Base-by-base conservation (phyloP, 2,329 filamentous ascomycete genomes). In the Cladosporium sp. region DNA sequence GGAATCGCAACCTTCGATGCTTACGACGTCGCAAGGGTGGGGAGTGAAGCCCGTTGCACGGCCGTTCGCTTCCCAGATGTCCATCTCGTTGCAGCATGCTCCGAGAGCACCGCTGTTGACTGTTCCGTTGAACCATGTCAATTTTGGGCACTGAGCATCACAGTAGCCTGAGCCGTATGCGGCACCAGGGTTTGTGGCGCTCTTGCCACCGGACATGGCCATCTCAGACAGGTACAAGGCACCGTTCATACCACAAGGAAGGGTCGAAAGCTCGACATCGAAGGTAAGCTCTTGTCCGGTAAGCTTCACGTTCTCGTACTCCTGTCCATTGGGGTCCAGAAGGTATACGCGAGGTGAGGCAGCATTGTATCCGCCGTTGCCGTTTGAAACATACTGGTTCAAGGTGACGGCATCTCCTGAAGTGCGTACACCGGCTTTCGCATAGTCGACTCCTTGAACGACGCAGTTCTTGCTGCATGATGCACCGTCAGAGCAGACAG, bases 171-270 rank as follows among this genome's bases (percentile, higher is more conserved):
- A 82, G 66, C 82, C 82, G 71, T 82, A 83, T 71, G 82, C 80
- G 68, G 83, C 83, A 51, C 74, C 75, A 62, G 71, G 71, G 72
- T 77, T 85, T 30, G 54, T 43, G 11, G 45, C 37, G 14, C 69
- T 72, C 22, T 67, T 69, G 28, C 84, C 85, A 63, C 87, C 87
- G 65, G 85, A 81, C 11, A 77, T 73, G 17, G 82, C 78, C 84
- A 88, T 87, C 67, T 81, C 75, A n/a, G 82, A 76, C 40, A 87
- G 78, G 74, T 89, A 88, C 49, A 89, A 75, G 43, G 86, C 86
- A 58, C 86, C 87, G 73, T 90, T 90, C 60, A 89, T 75, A 61
- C 87, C 87, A 67, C 87, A 90, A 60, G 83, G 82, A 25, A 88
- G 77, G 66, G 81, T 80, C 42, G 85, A 88, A 38, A 87, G 82